phyloP scores from a whole-genome alignment of 169 alveolate genomes.

The Plasmodium vivax region DNA sequence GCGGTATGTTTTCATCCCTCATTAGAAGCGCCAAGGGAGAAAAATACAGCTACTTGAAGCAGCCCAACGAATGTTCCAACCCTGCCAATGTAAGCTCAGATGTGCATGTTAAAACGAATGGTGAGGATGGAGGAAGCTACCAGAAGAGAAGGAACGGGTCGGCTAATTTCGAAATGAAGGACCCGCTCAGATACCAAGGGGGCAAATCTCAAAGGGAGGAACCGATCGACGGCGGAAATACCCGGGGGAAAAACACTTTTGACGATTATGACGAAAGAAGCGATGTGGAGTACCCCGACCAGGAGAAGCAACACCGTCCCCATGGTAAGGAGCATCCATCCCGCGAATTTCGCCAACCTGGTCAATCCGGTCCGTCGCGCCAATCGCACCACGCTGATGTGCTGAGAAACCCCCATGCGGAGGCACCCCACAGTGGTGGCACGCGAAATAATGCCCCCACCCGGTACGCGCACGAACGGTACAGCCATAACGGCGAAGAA shows the following conservation, averaged over 20 bases:
- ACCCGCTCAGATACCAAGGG: background rate
- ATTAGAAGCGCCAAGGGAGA: conserved; percentile 1
- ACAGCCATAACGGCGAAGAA: background rate
- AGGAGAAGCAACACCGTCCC: background rate
- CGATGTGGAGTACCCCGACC: background rate
- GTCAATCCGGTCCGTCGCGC: background rate
- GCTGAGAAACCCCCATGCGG: background rate
- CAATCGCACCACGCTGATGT: background rate
- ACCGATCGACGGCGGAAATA: background rate
- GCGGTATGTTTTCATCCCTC: background rate
- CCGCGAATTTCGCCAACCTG: background rate
- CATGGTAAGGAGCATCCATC: background rate
- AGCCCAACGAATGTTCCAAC: background rate
- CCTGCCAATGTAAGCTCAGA: background rate
- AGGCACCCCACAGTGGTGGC: background rate
- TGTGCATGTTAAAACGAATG: background rate
- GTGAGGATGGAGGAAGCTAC: background rate
- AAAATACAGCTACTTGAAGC: conserved; percentile 6
- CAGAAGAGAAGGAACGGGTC: background rate
- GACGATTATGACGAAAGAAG: background rate
- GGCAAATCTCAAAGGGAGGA: conserved; percentile 1
- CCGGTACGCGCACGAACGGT: background rate
- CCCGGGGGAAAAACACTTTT: background rate
- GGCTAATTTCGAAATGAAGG: conserved; percentile 4
- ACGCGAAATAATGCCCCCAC: background rate